Evolutionary conservation across 1,139 yeast species (phyloP), one percentile per base, ranked within the genome.

Genomic region (Pichia kudriavzevii): DNA sequence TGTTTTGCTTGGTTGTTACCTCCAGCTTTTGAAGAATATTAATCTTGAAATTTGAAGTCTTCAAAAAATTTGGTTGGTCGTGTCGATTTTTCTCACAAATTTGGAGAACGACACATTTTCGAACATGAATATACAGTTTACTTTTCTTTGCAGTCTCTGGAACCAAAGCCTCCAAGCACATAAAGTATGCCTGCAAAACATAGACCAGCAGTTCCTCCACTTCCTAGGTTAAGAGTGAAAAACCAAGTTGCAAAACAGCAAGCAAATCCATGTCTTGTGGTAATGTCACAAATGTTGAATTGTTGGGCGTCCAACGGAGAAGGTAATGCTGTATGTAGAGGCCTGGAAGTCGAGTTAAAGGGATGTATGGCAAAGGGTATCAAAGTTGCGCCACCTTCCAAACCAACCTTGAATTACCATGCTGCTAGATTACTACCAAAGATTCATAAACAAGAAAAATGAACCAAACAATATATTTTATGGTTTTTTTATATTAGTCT

Each of bases 241-340:
- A 75, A 74, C 83, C 21, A 66, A 69, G 23, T 61, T 66, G 42
- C 69, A 66, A 45, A 75, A 72, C 56, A 69, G 66, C 65, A 60
- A 29, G 75, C 61, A 59, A 77, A 82, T 47, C 78, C 83, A 43
- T 87, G 96, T 56, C 61, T 77, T 43, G 85, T 83, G 38, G 65
- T 81, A 45, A 82, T 88, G 91, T 78, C 93, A 6, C 79, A 84
- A 31, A 67, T 88, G 58, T 67, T 88, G 50, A 84, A 82, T 66
- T 88, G 97, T 61, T 88, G 97, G 97, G 94, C 96, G 4, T 83
- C 95, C 22, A 83, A 85, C 61, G 91, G 94, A 34, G 94, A 85
- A 59, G 91, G 91, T 40, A 67, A 80, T 16, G 62, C 68, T 10
- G 69, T 63, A 31, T 88, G 97, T 61, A 64, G 67, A 18, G 66